Evolutionary conservation across 2,329 filamentous ascomycete species (phyloP).

Genomic region (Beauveria australis): DNA sequence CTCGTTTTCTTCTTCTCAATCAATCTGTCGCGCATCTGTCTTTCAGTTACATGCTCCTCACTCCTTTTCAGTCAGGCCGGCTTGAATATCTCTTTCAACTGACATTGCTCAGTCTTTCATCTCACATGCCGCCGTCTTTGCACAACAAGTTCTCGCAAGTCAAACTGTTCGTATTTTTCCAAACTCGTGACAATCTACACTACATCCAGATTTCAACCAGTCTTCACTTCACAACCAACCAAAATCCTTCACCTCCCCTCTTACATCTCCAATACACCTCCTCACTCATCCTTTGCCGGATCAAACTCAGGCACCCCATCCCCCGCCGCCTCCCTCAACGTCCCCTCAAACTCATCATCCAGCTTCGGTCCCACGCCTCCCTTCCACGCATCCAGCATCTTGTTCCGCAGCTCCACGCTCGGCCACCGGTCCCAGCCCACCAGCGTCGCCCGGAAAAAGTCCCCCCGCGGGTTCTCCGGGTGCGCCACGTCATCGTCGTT

Average conservation of each 20-base stretch:
- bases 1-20: too few relatives aligned
- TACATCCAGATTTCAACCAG: too few relatives aligned
- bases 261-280: neutral
- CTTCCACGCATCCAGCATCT: constrained; percentile 19
- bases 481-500: constrained; percentile 18
- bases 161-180: too few relatives aligned
- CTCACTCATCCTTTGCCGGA: constrained; percentile 11
- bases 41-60: too few relatives aligned
- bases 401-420: constrained; percentile 16
- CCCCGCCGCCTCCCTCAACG: constrained; percentile 19
- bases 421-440: constrained; percentile 24
- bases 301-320: constrained; percentile 21
- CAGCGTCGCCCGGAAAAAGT: constrained; percentile 19
- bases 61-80: too few relatives aligned
- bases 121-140: too few relatives aligned
- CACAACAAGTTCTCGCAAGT: too few relatives aligned
- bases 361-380: constrained; percentile 23
- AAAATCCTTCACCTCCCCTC: neutral
- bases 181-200: too few relatives aligned
- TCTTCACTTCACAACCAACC: too few relatives aligned
- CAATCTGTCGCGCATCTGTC: too few relatives aligned
- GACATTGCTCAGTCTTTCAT: too few relatives aligned
- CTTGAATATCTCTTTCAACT: too few relatives aligned
- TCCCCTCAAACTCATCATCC: constrained; percentile 20
- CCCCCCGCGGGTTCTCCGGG: constrained; percentile 20